phyloP scores from a whole-genome alignment of 805 yeast species.

The Candida piceae region DNA sequence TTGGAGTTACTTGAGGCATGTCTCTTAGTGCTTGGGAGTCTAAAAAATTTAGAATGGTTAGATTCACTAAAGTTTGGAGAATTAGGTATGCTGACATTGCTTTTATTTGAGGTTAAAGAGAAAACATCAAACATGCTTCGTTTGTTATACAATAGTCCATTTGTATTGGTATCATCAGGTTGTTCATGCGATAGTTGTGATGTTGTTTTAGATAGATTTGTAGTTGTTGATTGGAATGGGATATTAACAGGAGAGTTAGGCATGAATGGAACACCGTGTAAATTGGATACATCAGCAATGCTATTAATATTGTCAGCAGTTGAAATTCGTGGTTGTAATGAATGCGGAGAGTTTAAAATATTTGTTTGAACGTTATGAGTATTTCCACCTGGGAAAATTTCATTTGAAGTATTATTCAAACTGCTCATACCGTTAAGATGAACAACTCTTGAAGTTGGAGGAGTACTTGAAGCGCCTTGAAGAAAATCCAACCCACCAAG shows the following conservation, averaged over 20 bases:
- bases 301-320: not conserved
- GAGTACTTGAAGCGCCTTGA: conserved; percentile 2
- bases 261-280: conserved; percentile 6
- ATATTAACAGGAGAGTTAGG: conserved; percentile 11
- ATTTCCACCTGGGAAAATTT: not conserved
- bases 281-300: not conserved
- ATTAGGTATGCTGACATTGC: conserved; percentile 14
- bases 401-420: not conserved
- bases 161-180: conserved; percentile 8
- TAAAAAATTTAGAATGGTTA: conserved; percentile 16
- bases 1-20: conserved; percentile 10
- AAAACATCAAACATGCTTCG: conserved; percentile 17
- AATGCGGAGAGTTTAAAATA: not conserved
- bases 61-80: conserved; percentile 18
- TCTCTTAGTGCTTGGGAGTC: conserved; percentile 11
- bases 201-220: not conserved
- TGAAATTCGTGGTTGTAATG: not conserved
- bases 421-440: not conserved
- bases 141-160: conserved; percentile 8
- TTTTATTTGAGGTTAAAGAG: conserved; percentile 12
- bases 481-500: conserved; percentile 6
- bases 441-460: conserved; percentile 3
- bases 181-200: conserved; percentile 4
- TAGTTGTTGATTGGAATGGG: conserved; percentile 3
- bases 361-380: not conserved